Evolutionary conservation across 2,329 filamentous ascomycete genomes (phyloP), one percentile per base, ranked within the genome.

Genomic region (Lasiodiplodia theobromae): DNA sequence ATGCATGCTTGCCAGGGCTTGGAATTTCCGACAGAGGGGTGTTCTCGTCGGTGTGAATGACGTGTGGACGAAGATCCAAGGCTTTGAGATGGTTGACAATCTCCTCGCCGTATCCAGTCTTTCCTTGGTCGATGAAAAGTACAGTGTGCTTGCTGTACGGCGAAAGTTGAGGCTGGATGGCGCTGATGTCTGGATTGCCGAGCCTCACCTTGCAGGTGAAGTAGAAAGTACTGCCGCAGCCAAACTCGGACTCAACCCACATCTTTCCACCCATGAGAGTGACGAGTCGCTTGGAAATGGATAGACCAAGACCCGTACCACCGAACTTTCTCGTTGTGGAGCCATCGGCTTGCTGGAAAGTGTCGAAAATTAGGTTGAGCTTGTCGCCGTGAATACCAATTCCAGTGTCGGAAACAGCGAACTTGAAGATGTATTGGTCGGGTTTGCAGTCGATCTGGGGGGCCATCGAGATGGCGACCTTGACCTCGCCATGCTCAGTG

Each of bases 381-480:
- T 98, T 98, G 82, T 98, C 94, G 72, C 92, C 88, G 75, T 95
- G 93, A 74, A 98, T 98, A 75, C 96, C 96, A 75, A 98, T 99
- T 73, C 96, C 96, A 44, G 96, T 98, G 79, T 98, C 96, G 23
- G 92, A 92, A 40, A 99, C 96, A 67, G 95, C 91, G 81, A 98
- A 98, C 81, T 98, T 94, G 78, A 97, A 95, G 34, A 94, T 92
- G 74, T 97, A 97, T 79, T 97, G 92, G 73, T 92, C 90, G 12
- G 86, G 84, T 14, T 86, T 86, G 74, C 88, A 91, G 52, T 89
- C 85, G 58, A 90, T 87, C 58, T 89, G 86, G 70, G 88, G 85
- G 37, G 92, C 85, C 81, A 89, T 86, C 75, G 90, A 89, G 74
- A 98, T 97, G n/a, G 92, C 94, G 66, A 98, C 88, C 79, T 94